Evolutionary conservation across 176 grass and related monocot species (phyloP), one percentile per base, ranked within the genome.

Genomic region (Oryza meyeriana): DNA sequence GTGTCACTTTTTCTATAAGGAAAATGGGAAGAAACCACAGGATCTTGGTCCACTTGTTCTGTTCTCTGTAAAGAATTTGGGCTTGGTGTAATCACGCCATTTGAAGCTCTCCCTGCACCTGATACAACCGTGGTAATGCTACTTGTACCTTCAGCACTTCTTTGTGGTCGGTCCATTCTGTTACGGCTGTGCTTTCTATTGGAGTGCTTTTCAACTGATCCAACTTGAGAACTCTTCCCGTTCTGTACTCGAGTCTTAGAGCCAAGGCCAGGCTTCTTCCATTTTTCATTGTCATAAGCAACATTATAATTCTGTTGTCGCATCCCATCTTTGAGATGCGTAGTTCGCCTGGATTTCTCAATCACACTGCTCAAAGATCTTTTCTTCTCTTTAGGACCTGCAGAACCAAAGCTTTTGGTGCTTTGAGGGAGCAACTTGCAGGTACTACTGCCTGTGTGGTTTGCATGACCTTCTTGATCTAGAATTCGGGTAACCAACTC

Each of bases 221-320:
- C 69, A 81, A 20, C 44, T 71, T 71, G 70, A 79, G 25, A 41
- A 24, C 10, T 83, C 66, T 24, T 77, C 62, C 84, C 35, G 29
- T 79, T 93, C 36, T 83, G 80, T 39, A 73, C 34, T 62, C 61
- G 30, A 83, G 52, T 80, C 79, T 85, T 73, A 88, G 59, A 85
- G 34, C n/a, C 47, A 13, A 24, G 2, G 25, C 9, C 35, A 33
- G 28, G 16, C 39, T 12, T 17, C 35, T 66, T 76, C 17, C 57
- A 61, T 58, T 89, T 85, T 65, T 76, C 75, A 76, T 17, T 45
- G 11, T 35, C 34, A 58, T 32, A 28, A 33, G 40, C 4, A 69
- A 74, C 35, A 48, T 47, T 83, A 30, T 63, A 40, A 63, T 16
- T 29, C 75, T 77, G 24, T 30, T 52, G 30, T 48, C 61, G 67